These are phyloP conservation scores for Epithemia pelagica DNA, from an alignment of 108 stramenopile genomes.

Conservation along the genomic window DNA sequence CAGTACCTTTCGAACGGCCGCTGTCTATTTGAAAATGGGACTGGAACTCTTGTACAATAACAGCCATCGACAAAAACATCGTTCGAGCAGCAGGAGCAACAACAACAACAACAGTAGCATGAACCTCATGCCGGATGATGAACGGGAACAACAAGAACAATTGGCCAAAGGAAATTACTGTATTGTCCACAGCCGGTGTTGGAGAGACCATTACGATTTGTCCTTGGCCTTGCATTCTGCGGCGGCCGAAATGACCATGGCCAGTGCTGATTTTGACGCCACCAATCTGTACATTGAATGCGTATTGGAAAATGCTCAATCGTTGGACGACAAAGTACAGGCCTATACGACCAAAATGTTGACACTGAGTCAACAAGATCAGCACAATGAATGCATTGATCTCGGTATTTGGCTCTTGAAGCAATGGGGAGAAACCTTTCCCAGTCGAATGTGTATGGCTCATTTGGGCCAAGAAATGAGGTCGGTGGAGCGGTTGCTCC, in stretches of 20 bases:
- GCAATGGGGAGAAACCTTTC: constrained; percentile 25
- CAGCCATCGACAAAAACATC: too few species aligned
- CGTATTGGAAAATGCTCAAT: constrained; percentile 25
- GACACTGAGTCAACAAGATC: constrained; percentile 17
- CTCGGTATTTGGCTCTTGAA: constrained; percentile 24
- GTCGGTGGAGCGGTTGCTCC: constrained; percentile 15
- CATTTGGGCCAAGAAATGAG: constrained; percentile 10
- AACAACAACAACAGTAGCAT: neutral
- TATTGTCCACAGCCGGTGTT: constrained; percentile 8
- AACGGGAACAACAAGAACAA: too few species aligned
- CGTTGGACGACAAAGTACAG: constrained; percentile 28
- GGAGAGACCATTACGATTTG: constrained; percentile 54
- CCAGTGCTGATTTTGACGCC: constrained; percentile 24
- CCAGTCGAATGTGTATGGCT: neutral
- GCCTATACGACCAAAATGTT: constrained; percentile 30
- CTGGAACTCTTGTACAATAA: constrained; percentile 34
- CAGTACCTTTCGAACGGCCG: constrained; percentile 39
- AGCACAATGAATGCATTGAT: constrained; percentile 20
- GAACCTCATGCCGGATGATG: neutral
- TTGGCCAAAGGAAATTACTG: too few species aligned
- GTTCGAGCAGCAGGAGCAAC: constrained; percentile 1
- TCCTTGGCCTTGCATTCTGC: constrained; percentile 44
- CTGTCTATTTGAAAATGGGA: constrained; percentile 37
- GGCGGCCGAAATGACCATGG: constrained; percentile 33
- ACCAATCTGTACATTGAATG: constrained; percentile 19